These are phyloP conservation scores for Raffaelea ambrosiae DNA, from an alignment of 2,329 filamentous ascomycete genomes.

Conservation along the genomic window DNA sequence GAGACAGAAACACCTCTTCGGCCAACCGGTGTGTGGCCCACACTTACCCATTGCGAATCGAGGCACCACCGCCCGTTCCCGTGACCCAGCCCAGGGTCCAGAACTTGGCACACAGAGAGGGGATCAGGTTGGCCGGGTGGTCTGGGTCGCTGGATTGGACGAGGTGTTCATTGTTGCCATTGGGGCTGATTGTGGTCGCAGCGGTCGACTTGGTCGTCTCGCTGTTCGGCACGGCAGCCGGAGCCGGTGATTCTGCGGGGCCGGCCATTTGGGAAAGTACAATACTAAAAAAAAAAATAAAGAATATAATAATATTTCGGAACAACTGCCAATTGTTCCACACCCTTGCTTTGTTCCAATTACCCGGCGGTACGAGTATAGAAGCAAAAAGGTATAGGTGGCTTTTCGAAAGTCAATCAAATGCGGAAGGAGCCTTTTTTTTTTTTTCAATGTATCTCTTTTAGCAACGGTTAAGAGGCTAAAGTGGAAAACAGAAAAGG, in stretches of 20 bases:
- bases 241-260: not conserved
- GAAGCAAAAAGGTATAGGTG: no score
- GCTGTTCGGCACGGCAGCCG: not conserved
- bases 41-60: slow-evolving; percentile 57
- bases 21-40: not conserved
- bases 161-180: slow-evolving; percentile 41
- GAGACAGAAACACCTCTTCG: no score
- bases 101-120: slow-evolving; percentile 87
- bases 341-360: no score
- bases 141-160: slow-evolving; percentile 59
- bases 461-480: no score
- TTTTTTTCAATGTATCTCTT: not conserved
- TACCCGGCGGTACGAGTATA: no score
- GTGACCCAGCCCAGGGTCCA: slow-evolving; percentile 94
- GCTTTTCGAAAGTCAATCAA: no score
- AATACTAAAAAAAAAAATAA: not conserved
- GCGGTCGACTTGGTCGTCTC: not conserved
- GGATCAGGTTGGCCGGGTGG: slow-evolving; percentile 93
- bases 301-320: no score
- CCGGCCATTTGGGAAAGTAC: not conserved
- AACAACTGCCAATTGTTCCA: no score
- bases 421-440: not conserved
- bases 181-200: not conserved
- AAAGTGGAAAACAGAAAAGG: no score
- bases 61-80: slow-evolving; percentile 74